Base-by-base conservation (phyloP, 2,329 filamentous ascomycete genomes). In the Pseudofabraea citricarpa region DNA sequence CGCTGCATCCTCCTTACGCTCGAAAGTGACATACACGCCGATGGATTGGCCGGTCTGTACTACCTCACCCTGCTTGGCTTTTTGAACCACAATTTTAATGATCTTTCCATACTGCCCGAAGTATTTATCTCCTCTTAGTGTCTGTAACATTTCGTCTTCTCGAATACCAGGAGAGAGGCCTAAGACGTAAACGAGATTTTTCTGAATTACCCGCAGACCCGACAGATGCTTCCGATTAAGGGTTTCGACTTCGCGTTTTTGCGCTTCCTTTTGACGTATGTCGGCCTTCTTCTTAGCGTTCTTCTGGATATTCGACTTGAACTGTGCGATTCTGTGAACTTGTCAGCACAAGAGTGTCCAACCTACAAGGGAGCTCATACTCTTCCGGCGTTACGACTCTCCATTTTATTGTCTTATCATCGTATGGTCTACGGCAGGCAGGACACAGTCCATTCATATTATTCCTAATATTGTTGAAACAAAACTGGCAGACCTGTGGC, bases 41-140 rank as follows among this genome's bases (percentile, higher is more conserved):
- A 98, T 84, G 0, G 90, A 94, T 21, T 53, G 51, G 53, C 89
- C 87, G 43, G 74, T 72, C 44, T 77, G 72, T 24, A 74, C 71
- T 36, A 74, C 73, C 50, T 91, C 76, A 22, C 78, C 78, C 58
- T 83, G 79, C 23, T 79, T 76, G 47, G 76, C 88, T 65, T 95
- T 95, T 73, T 90, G 97, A 53, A 98, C 95, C 43, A 95, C 95
- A 44, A 98, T 97, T 66, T 98, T 98, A 61, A 95, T 86, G 55
- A 98, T 98, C 61, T 91, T 93, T 56, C 93, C 93, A 62, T 98
- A 98, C 65, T 98, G 93, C 5, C 93, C 93, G 58, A 98, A 98
- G 63, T 96, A 98, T 59, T 96, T 87, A 38, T 83, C 81, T 49
- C 90, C 90, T 44, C 94, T 83, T 36, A 98, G 72, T 0, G 90